A percentile compares a stretch with the other conserved stretches of the same genome.
Conservation (phyloP, 371 early-diverging fungal genomes). For the Saksenaea vasiformis region DNA sequence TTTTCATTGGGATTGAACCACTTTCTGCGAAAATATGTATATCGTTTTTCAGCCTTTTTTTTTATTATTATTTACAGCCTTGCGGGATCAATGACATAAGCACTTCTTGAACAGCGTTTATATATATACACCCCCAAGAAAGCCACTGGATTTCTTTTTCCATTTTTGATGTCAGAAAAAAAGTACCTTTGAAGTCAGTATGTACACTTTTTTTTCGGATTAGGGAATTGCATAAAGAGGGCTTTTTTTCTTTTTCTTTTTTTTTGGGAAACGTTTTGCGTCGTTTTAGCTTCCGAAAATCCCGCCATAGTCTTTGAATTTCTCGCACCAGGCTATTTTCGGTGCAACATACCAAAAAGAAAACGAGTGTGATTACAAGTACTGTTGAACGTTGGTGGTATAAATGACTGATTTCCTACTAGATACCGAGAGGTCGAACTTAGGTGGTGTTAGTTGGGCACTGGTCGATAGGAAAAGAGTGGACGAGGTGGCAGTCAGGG, state of each 20-base stretch:
- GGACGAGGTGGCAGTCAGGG: neutral
- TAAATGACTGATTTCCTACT: neutral
- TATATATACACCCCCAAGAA: no score
- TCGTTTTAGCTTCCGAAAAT: constrained; percentile 4
- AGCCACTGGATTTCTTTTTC: no score
- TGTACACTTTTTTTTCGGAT: constrained; percentile 2
- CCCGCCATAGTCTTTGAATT: constrained; percentile 6
- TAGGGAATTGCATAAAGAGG: neutral
- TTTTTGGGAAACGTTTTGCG: constrained; percentile 5
- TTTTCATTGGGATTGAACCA: no score
- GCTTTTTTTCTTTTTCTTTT: neutral
- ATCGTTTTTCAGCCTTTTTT: neutral
- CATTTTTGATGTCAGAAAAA: neutral
- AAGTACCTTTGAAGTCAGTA: neutral
- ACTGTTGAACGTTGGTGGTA: neutral
- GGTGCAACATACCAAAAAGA: constrained; percentile 4
- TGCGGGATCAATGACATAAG: neutral
- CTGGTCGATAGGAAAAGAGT: neutral
- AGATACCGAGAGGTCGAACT: neutral
- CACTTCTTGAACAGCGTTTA: no score
- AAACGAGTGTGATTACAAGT: neutral
- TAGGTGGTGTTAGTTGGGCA: neutral
- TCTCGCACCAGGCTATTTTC: constrained; percentile 4
- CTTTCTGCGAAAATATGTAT: neutral
- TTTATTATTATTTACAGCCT: neutral